Evolutionary conservation across 176 grass and related monocot genomes (phyloP), one percentile per base, ranked within the genome.

Genomic region (Echinochloa phyllopogon): DNA sequence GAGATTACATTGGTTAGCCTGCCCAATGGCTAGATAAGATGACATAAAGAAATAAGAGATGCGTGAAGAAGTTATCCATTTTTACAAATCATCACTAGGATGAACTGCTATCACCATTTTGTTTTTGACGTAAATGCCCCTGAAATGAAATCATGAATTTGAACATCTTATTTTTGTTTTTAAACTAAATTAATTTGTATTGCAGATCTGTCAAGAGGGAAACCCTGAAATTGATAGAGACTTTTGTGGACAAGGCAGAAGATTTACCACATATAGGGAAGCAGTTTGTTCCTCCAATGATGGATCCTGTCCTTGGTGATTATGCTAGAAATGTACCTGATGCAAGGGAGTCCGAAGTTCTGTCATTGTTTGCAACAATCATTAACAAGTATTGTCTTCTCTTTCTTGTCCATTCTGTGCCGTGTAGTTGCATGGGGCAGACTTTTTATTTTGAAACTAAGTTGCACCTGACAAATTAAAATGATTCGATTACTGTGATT

Each of bases 261-360:
- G 97, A 99, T 86, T 85, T 96, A 64, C 92, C 92, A 57, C 94
- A 96, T 67, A 87, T 96, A 21, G 97, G 94, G 37, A 99, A 92
- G 69, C 97, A 99, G 76, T 99, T 99, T 89, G 97, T 99, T 75
- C 97, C 97, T 64, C 97, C 97, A 50, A 99, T 99, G 97, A 96
- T 99, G 97, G 97, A 99, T 78, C 94, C 97, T 79, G 84, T 99
- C 21, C 93, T 99, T 49, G 91, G 84, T 69, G 97, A 99, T 79
- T 99, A 99, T 81, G 88, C 94, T 63, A 99, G 97, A 91, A 99
- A 99, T 88, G 92, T 99, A 83, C 97, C 97, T 59, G 94, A 99
- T 76, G 97, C 97, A 17, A 96, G 97, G 87, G 97, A 99, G 87
- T 99, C 97, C 63, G 97, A 99, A 99, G 97, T 99, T 37, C 84